Base-by-base conservation (phyloP, 495 filamentous ascomycete genomes). In the Penicillium robsamsonii region DNA sequence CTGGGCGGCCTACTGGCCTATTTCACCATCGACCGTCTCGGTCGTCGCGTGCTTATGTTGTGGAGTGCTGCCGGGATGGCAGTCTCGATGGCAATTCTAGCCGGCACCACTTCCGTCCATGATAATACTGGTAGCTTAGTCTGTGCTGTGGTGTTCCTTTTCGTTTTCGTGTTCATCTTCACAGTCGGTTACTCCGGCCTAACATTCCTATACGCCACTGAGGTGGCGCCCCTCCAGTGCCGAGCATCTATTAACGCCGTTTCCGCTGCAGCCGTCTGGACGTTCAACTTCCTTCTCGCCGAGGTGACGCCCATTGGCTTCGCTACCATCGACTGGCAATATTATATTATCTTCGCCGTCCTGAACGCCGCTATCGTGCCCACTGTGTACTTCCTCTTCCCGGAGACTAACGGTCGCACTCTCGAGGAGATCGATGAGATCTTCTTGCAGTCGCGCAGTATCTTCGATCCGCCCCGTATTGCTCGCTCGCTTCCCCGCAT, bases 401-500 rank as follows among this genome's bases (percentile, higher is more conserved):
- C 81, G 0, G 81, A 84, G 65, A 84, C 81, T 5, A 77, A 81
- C 11, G 70, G 70, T 5, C 79, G 86, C 25, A 83, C 83, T 5
- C 77, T 91, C 9, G 87, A 91, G 61, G 87, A 90, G 67, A 89
- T 91, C 51, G 87, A 90, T 63, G 79, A 89, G 58, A 86, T 87
- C 64, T 88, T 88, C 53, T 46, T 65, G 20, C 69, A 63, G 56
- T 71, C 69, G 18, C 64, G 62, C 24, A 62, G 20, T 30, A 62
- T 69, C 22, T 65, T 70, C 15, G 71, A 72, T 50, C 64, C 69
- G 33, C 63, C 66, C 1, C 53, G 57, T 2, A 47, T 74, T 47
- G 45, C 45, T 18, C 45, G 45, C n/a, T 47, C 45, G 1, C 45
- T 47, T 31, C 45, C 45, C n/a, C 45, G 27, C 1, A 47, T 31